Percentiles rank a stretch among this genome's conserved stretches.
These are phyloP conservation scores for Agrocybe pediades DNA, from an alignment of 768 basidiomycete genomes.

Conservation along the genomic window DNA sequence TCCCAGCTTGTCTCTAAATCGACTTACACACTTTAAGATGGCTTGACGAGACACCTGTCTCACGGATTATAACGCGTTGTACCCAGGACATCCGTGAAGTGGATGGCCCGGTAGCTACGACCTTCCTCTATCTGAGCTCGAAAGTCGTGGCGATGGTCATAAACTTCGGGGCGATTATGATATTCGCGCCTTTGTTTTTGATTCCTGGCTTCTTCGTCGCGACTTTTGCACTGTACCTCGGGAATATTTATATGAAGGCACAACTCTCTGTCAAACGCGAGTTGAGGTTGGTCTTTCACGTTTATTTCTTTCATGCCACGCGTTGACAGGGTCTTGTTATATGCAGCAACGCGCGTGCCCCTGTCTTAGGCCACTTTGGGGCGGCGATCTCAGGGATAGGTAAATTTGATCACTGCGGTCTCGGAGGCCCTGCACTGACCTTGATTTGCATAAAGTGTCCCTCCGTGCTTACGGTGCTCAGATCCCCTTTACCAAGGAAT, in stretches of 20 bases:
- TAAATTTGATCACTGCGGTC: no score
- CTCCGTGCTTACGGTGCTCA: slow-evolving; percentile 69
- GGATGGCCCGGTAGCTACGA: slow-evolving; percentile 41
- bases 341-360: slow-evolving; percentile 19
- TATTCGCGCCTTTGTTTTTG: slow-evolving; percentile 43
- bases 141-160: slow-evolving; percentile 33
- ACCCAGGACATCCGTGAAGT: slow-evolving; percentile 36
- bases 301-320: neutral
- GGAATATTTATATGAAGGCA: slow-evolving; percentile 41
- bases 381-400: slow-evolving; percentile 54
- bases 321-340: neutral
- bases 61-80: slow-evolving; percentile 17
- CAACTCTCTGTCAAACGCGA: slow-evolving; percentile 46
- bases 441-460: no score
- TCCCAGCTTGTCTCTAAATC: neutral
- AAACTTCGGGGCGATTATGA: slow-evolving; percentile 41
- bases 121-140: slow-evolving; percentile 27
- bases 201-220: slow-evolving; percentile 41
- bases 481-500: slow-evolving; percentile 43
- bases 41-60: slow-evolving; percentile 21
- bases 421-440: no score
- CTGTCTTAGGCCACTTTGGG: slow-evolving; percentile 19
- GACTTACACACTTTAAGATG: slow-evolving; percentile 7
- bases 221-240: slow-evolving; percentile 40
- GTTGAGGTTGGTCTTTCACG: slow-evolving; percentile 27